Percentiles rank a stretch among this genome's conserved stretches.
phyloP scores from a whole-genome alignment of 768 basidiomycete genomes.

The Rhodocollybia butyracea region DNA sequence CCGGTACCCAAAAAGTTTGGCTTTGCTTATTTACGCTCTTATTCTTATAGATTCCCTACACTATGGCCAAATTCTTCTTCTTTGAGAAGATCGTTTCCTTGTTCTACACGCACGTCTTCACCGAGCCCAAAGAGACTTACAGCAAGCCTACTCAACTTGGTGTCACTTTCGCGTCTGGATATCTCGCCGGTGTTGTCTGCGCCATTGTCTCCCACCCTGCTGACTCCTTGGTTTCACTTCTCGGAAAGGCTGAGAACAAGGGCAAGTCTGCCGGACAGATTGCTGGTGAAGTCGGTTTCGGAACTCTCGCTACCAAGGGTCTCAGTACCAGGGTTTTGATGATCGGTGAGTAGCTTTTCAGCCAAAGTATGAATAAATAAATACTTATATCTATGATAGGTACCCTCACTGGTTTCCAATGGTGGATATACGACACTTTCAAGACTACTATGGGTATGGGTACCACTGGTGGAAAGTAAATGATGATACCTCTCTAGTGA shows the following conservation, averaged over 20 bases:
- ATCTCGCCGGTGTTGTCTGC: conserved; percentile 94
- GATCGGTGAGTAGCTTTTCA: conserved; percentile 69
- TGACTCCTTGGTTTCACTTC: conserved; percentile 88
- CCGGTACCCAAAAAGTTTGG: not conserved
- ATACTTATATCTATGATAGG: conserved; percentile 9
- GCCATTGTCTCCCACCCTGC: conserved; percentile 96
- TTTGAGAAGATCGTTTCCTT: conserved; percentile 85
- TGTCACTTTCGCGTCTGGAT: conserved; percentile 86
- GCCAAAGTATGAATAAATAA: no score
- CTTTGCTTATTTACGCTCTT: no score
- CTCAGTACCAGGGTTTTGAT: conserved; percentile 84
- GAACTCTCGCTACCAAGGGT: conserved; percentile 74
- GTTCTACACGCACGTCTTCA: conserved; percentile 88
- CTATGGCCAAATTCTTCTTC: conserved; percentile 99
- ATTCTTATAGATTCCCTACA: conserved; percentile 79
- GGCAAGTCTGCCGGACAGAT: conserved; percentile 75
- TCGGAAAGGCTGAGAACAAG: conserved; percentile 86
- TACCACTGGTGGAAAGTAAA: conserved; percentile 84
- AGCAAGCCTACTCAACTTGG: conserved; percentile 83
- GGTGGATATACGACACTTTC: conserved; percentile 93
- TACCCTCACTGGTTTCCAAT: conserved; percentile 69
- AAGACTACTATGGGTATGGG: conserved; percentile 82
- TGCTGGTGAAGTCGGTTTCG: conserved; percentile 65
- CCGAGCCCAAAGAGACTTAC: conserved; percentile 73
- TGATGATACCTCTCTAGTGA: not conserved